Conservation (phyloP, 2,329 filamentous ascomycete species). For the Claviceps africana region DNA sequence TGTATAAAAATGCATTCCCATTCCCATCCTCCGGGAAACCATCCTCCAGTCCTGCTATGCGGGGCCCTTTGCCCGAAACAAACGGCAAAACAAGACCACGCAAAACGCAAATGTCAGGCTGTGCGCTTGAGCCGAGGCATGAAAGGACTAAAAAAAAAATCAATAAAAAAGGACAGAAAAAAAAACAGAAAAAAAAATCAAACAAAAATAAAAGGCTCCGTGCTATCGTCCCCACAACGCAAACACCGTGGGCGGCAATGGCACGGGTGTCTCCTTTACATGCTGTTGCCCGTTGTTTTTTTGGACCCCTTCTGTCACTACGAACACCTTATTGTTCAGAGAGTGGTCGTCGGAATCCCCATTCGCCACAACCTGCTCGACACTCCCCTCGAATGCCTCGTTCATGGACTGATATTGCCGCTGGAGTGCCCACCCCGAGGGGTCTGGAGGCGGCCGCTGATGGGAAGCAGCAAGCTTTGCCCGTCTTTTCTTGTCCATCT, state of each 20-base stretch:
- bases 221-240: neutral
- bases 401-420: conserved; percentile 15
- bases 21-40: too few species aligned
- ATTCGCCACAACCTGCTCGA: neutral
- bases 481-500: conserved; percentile 14
- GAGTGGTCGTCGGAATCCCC: neutral
- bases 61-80: too few species aligned
- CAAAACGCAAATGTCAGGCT: too few species aligned
- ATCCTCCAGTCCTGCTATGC: neutral
- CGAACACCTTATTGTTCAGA: conserved; percentile 13
- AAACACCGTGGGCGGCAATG: neutral
- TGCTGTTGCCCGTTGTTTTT: neutral
- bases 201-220: neutral
- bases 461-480: conserved; percentile 1
- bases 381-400: conserved; percentile 1
- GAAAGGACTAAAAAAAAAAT: too few species aligned
- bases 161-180: too few species aligned
- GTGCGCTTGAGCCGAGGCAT: neutral
- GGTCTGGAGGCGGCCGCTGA: neutral
- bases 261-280: neutral
- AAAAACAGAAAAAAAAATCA: too few species aligned
- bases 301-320: neutral
- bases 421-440: neutral
- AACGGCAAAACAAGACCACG: too few species aligned
- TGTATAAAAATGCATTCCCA: neutral